Evolutionary conservation across 169 alveolate genomes (phyloP).

Genomic region (Plasmodium fragile): DNA sequence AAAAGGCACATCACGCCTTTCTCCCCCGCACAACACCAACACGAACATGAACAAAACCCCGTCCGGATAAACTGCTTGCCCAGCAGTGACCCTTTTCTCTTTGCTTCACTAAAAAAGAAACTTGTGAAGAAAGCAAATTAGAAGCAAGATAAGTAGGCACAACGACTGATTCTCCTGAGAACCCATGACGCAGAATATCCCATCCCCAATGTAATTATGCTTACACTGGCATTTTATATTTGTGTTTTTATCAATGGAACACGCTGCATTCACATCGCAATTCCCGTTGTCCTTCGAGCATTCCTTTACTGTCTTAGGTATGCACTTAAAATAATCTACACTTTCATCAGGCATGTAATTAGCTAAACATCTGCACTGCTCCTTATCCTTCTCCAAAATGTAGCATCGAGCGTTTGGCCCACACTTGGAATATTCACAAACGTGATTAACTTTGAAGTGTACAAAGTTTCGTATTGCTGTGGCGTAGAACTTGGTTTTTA

Average conservation of each 20-base stretch:
- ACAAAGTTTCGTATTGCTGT: constrained; percentile 31
- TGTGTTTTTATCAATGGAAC: constrained; percentile 11
- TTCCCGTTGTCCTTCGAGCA: constrained; percentile 41
- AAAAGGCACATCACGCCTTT: not conserved
- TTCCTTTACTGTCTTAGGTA: constrained; percentile 20
- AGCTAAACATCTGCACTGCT: constrained; percentile 66
- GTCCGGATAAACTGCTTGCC: not conserved
- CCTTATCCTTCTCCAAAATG: constrained; percentile 40
- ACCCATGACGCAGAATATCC: constrained; percentile 44
- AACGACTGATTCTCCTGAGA: constrained; percentile 27
- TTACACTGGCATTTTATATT: constrained; percentile 49
- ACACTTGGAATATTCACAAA: constrained; percentile 72
- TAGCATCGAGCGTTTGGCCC: constrained; percentile 74
- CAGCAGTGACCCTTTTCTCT: not conserved
- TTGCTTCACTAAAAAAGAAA: not conserved
- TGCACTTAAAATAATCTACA: constrained; percentile 45
- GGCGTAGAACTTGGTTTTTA: constrained; percentile 25
- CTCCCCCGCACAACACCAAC: not conserved
- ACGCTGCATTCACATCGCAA: constrained; percentile 67
- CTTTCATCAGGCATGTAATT: constrained; percentile 40
- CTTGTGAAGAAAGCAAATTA: constrained; percentile 17
- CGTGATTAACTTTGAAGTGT: constrained; percentile 22
- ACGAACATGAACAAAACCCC: not conserved
- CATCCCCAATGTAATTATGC: constrained; percentile 49
- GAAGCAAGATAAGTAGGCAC: constrained; percentile 4